phyloP scores from a whole-genome alignment of 805 yeast species.

The Spathaspora sp. region DNA sequence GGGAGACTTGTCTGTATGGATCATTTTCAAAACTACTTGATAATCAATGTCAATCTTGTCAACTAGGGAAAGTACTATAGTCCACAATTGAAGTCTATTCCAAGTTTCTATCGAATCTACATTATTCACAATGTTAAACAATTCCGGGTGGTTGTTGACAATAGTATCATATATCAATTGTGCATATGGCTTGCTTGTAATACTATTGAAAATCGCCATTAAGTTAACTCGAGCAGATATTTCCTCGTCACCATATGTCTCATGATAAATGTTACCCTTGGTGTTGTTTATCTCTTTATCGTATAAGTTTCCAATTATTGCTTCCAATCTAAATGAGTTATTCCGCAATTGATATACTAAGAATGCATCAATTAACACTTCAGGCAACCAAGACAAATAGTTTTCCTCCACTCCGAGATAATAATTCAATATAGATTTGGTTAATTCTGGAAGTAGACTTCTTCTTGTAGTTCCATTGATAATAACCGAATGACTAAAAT shows the following conservation, averaged over 20 bases:
- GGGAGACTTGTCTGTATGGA: conserved; percentile 70
- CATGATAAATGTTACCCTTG: conserved; percentile 33
- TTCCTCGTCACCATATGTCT: conserved; percentile 58
- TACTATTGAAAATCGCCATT: conserved; percentile 42
- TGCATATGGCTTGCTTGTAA: conserved; percentile 24
- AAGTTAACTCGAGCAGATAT: conserved; percentile 48
- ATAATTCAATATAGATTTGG: conserved; percentile 35
- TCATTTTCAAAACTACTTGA: conserved; percentile 28
- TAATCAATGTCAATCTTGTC: conserved; percentile 16
- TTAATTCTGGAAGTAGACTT: conserved; percentile 59
- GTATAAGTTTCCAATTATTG: conserved; percentile 48
- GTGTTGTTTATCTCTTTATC: conserved; percentile 39
- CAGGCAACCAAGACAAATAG: conserved; percentile 46
- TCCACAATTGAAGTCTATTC: conserved; percentile 54
- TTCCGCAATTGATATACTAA: conserved; percentile 51
- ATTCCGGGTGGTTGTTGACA: conserved; percentile 29
- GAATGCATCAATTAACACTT: conserved; percentile 43
- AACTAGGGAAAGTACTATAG: conserved; percentile 37
- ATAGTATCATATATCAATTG: conserved; percentile 30
- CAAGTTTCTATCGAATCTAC: conserved; percentile 71
- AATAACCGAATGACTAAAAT: conserved; percentile 43
- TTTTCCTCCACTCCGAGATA: conserved; percentile 30
- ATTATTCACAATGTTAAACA: conserved; percentile 49
- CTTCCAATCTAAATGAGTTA: conserved; percentile 58
- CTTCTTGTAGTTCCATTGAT: conserved; percentile 58